Evolutionary conservation across 495 filamentous ascomycete genomes (phyloP), one percentile per base, ranked within the genome.

Genomic region (Evernia prunastri): DNA sequence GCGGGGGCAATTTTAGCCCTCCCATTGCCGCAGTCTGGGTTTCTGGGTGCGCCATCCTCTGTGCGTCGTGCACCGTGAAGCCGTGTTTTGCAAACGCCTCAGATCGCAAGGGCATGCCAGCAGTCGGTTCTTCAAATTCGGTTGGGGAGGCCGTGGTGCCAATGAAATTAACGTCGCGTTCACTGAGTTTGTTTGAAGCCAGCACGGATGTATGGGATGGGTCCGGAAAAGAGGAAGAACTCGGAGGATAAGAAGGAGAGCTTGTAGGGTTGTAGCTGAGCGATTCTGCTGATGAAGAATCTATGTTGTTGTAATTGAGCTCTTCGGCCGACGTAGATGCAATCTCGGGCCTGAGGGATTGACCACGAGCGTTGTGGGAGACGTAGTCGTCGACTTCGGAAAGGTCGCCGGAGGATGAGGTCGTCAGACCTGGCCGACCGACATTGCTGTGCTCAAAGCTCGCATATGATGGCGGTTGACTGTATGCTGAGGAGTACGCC

Each of bases 401-500:
- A 36, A 88, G 83, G 65, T 90, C 87, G 37, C 88, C 88, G 3
- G 88, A 90, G 12, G 86, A 91, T 5, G 87, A 90, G 3, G 87
- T 87, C 10, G 82, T 73, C 62, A 86, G 76, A 9, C 80, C 83
- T 56, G 82, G 77, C 56, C 80, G 80, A 62, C 80, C 80, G 29
- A 78, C 75, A 64, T 78, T 78, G 54, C 71, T 73, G 65, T 82
- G 87, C 65, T 89, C 86, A 67, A 87, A 87, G 60, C 84, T 84
- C 51, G 83, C 80, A 70, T 86, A 90, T 54, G 86, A 87, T 33
- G 86, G 86, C 33, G 86, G 76, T 69, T 89, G 88, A 68, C 85
- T 89, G 71, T 85, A 90, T 58, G 81, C 84, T 8, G 86, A 77
- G n/a, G 83, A 80, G 64, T 86, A 81, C 56, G 80, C 80, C 17